Percentiles rank a stretch among this genome's conserved stretches.
phyloP scores from a whole-genome alignment of 108 stramenopile genomes.

The Nannochloropsis granulata region DNA sequence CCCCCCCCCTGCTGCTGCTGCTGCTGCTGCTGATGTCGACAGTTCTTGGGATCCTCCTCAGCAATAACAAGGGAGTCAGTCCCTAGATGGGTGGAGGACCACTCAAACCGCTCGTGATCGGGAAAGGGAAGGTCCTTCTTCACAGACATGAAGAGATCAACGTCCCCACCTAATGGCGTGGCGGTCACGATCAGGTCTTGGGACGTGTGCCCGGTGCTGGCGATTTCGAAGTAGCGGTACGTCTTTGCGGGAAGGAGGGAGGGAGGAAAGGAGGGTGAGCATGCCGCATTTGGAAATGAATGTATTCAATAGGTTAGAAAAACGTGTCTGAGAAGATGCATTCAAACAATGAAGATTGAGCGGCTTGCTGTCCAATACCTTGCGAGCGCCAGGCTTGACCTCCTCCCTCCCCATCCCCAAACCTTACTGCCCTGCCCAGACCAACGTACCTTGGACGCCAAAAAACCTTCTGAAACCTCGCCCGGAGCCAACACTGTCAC shows the following conservation, averaged over 20 bases:
- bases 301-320: too few relatives aligned
- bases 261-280: background rate
- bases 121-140: background rate
- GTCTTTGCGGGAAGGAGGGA: background rate
- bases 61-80: background rate
- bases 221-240: background rate
- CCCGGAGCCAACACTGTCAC: background rate
- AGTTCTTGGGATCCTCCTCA: background rate
- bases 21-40: background rate
- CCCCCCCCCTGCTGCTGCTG: background rate
- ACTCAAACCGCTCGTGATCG: background rate
- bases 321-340: too few relatives aligned
- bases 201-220: background rate
- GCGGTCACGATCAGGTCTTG: constrained; percentile 1
- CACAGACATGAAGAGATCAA: background rate
- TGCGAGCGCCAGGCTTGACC: too few relatives aligned
- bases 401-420: too few relatives aligned
- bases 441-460: background rate
- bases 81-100: background rate
- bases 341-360: too few relatives aligned
- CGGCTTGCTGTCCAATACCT: too few relatives aligned
- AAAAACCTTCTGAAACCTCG: background rate
- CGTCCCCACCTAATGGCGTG: background rate
- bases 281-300: too few relatives aligned
- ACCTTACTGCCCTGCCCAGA: background rate